phyloP scores from a whole-genome alignment of 768 basidiomycete species.

The Tulasnella sp. region DNA sequence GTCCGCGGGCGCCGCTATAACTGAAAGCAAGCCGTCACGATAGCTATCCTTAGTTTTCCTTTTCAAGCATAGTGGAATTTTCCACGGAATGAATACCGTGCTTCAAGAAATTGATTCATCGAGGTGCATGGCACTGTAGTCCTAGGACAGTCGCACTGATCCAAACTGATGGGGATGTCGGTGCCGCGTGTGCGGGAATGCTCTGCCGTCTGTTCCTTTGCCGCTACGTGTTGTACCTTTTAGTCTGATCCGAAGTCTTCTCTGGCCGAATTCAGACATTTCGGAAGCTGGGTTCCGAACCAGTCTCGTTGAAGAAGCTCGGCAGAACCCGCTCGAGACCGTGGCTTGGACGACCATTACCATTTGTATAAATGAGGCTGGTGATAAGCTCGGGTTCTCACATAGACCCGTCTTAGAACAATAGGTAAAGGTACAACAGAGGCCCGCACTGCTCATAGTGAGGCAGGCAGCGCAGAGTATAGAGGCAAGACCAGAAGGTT shows the following conservation, averaged over 20 bases:
- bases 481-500: neutral
- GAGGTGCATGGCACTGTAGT: neutral
- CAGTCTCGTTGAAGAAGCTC: conserved; percentile 1
- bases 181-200: conserved; percentile 1
- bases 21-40: neutral
- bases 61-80: neutral
- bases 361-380: neutral
- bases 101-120: neutral
- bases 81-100: neutral
- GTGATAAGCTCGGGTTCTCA: neutral
- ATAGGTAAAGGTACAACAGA: neutral
- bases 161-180: neutral
- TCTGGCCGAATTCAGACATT: neutral
- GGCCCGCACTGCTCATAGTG: neutral
- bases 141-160: neutral
- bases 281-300: neutral
- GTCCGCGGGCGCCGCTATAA: neutral
- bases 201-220: neutral
- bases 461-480: neutral
- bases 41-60: neutral
- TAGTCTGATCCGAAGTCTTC: conserved; percentile 10
- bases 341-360: neutral
- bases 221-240: neutral
- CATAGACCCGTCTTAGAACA: neutral
- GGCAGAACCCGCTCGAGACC: neutral